Percentiles rank a stretch among this genome's conserved stretches.
Conservation (phyloP, 2,329 filamentous ascomycete species). For the Claviceps maximensis region DNA sequence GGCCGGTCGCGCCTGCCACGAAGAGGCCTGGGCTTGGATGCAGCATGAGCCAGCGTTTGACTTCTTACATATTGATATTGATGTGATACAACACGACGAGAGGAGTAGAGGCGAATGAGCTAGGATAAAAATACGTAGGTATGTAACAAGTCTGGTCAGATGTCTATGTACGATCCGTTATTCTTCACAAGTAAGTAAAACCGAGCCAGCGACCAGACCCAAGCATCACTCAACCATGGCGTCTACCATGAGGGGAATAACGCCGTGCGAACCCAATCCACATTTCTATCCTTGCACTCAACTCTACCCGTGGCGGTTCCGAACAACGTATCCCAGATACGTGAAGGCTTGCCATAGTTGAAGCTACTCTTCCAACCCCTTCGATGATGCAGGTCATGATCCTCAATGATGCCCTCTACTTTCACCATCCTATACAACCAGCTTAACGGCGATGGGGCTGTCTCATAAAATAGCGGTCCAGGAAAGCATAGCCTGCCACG, state of each 20-base stretch:
- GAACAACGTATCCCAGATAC: slow-evolving; percentile 22
- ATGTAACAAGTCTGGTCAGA: no score
- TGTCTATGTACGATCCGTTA: no score
- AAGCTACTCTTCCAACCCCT: slow-evolving; percentile 23
- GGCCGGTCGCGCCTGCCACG: no score
- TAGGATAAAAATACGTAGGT: no score
- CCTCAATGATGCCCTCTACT: slow-evolving; percentile 27
- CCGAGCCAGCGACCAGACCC: not conserved
- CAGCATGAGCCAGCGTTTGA: no score
- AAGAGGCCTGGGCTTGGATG: no score
- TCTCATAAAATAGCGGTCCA: slow-evolving; percentile 23
- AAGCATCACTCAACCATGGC: not conserved
- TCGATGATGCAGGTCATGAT: slow-evolving; percentile 28
- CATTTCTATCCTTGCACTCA: slow-evolving; percentile 18
- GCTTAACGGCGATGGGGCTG: slow-evolving; percentile 20
- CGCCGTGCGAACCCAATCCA: slow-evolving; percentile 6
- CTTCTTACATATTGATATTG: no score
- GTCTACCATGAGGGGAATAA: slow-evolving; percentile 1
- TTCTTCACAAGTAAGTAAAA: no score
- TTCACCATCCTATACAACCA: slow-evolving; percentile 20
- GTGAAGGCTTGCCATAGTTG: slow-evolving; percentile 26
- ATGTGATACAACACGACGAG: no score
- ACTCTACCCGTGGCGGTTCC: slow-evolving; percentile 23
- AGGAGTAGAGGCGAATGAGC: no score
- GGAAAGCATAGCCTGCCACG: slow-evolving; percentile 12